Evolutionary conservation across 179 eudicot genomes (phyloP).

Genomic region (Drosera spatulata): DNA sequence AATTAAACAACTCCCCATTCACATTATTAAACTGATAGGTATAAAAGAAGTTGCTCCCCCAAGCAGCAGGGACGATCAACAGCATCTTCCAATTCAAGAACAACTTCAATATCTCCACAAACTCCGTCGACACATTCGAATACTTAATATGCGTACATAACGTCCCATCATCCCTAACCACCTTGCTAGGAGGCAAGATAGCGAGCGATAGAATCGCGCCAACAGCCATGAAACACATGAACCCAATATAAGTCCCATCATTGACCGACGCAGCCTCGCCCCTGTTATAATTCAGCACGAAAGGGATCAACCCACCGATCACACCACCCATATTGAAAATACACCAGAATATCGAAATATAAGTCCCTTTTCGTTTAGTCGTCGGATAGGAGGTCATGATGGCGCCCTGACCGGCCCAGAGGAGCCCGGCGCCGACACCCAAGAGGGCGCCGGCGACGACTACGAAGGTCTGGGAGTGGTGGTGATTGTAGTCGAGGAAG

Average conservation of each 20-base stretch:
- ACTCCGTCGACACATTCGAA: constrained; percentile 56
- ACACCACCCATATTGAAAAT: constrained; percentile 94
- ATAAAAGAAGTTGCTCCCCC: constrained; percentile 91
- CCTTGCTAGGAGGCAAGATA: constrained; percentile 63
- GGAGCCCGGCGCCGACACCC: constrained; percentile 81
- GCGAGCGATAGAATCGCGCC: constrained; percentile 53
- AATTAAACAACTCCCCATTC: constrained; percentile 69
- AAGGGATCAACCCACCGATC: constrained; percentile 82
- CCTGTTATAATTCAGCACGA: constrained; percentile 51
- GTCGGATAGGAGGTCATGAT: constrained; percentile 94
- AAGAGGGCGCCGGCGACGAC: constrained; percentile 63
- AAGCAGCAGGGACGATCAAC: constrained; percentile 61
- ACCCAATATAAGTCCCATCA: constrained; percentile 87
- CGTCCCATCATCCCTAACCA: constrained; percentile 78
- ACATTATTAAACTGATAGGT: constrained; percentile 89
- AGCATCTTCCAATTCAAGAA: constrained; percentile 87
- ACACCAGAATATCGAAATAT: constrained; percentile 81
- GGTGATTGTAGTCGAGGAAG: constrained; percentile 69
- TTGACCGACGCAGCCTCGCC: constrained; percentile 56
- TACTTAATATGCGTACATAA: constrained; percentile 53
- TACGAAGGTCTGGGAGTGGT: constrained; percentile 47
- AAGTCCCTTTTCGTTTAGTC: constrained; percentile 52
- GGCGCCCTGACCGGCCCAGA: constrained; percentile 98
- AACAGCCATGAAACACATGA: constrained; percentile 74
- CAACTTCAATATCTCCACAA: constrained; percentile 45